A percentile compares a stretch with the other conserved stretches of the same genome.
Conservation (phyloP, 1,139 yeast genomes). For the Groenewaldozyma auringiensis region DNA sequence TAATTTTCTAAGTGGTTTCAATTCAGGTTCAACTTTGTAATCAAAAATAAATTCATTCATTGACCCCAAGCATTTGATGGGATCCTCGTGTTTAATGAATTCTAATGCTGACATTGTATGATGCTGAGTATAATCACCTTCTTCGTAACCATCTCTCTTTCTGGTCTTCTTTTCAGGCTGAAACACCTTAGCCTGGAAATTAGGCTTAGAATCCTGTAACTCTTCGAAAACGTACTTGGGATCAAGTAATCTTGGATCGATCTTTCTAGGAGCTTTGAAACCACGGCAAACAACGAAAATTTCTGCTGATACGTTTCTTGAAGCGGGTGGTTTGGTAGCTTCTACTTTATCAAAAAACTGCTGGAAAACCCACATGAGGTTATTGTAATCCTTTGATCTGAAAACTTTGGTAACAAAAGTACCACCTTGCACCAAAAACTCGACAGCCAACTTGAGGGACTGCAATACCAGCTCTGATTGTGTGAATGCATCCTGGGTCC, state of each 20-base stretch:
- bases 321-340: constrained; percentile 97
- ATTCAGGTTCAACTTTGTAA: constrained; percentile 53
- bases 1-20: constrained; percentile 62
- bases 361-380: constrained; percentile 93
- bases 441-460: constrained; percentile 91
- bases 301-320: constrained; percentile 98
- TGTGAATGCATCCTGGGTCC: constrained; percentile 99
- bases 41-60: constrained; percentile 43
- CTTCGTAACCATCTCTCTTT: constrained; percentile 95
- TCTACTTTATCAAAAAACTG: constrained; percentile 94
- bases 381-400: constrained; percentile 96
- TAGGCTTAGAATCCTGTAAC: constrained; percentile 52
- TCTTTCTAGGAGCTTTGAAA: constrained; percentile 89
- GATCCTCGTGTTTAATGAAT: constrained; percentile 72
- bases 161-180: constrained; percentile 89
- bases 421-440: constrained; percentile 84
- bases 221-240: constrained; percentile 94
- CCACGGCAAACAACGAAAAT: constrained; percentile 95
- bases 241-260: constrained; percentile 88
- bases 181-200: constrained; percentile 85
- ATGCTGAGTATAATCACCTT: constrained; percentile 75
- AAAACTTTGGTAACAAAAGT: constrained; percentile 95
- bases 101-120: constrained; percentile 72
- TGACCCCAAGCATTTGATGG: constrained; percentile 73
- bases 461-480: constrained; percentile 93